Conservation (phyloP, 2,329 filamentous ascomycete genomes). For the Aspergillus sp. region DNA sequence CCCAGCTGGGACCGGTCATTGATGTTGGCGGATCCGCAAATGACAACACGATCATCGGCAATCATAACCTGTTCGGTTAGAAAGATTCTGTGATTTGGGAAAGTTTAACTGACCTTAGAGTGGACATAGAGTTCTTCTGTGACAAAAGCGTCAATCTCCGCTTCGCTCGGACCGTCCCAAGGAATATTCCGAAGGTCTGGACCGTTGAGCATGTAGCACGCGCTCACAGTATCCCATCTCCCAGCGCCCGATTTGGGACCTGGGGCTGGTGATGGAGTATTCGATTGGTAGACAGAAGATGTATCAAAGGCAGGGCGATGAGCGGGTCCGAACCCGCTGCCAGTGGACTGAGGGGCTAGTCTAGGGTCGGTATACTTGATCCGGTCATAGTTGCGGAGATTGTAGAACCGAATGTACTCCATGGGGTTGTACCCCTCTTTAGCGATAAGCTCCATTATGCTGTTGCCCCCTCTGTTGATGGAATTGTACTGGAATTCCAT, state of each 20-base stretch:
- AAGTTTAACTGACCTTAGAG: slow-evolving; percentile 48
- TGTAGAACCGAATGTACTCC: slow-evolving; percentile 91
- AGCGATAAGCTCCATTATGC: slow-evolving; percentile 80
- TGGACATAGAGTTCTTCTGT: slow-evolving; percentile 68
- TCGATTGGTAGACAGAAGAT: slow-evolving; percentile 62
- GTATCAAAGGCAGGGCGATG: slow-evolving; percentile 43
- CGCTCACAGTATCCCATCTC: slow-evolving; percentile 75
- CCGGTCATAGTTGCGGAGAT: slow-evolving; percentile 89
- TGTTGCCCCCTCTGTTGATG: slow-evolving; percentile 88
- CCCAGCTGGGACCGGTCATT: slow-evolving; percentile 91
- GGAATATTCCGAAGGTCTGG: slow-evolving; percentile 69
- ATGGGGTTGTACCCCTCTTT: slow-evolving; percentile 77
- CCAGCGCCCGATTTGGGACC: slow-evolving; percentile 51
- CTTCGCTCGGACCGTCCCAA: slow-evolving; percentile 59
- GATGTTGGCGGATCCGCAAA: slow-evolving; percentile 87
- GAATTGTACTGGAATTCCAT: slow-evolving; percentile 99
- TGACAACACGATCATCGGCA: slow-evolving; percentile 80
- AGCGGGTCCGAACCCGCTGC: not conserved
- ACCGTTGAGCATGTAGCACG: slow-evolving; percentile 82
- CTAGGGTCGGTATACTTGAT: slow-evolving; percentile 61
- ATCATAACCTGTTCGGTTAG: slow-evolving; percentile 63
- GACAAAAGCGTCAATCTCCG: slow-evolving; percentile 66
- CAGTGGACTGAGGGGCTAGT: slow-evolving; percentile 11
- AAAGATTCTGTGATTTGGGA: not conserved
- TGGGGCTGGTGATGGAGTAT: slow-evolving; percentile 70